Evolutionary conservation across 2,329 filamentous ascomycete genomes (phyloP).

Genomic region (Proliferodiscus dingleyae): DNA sequence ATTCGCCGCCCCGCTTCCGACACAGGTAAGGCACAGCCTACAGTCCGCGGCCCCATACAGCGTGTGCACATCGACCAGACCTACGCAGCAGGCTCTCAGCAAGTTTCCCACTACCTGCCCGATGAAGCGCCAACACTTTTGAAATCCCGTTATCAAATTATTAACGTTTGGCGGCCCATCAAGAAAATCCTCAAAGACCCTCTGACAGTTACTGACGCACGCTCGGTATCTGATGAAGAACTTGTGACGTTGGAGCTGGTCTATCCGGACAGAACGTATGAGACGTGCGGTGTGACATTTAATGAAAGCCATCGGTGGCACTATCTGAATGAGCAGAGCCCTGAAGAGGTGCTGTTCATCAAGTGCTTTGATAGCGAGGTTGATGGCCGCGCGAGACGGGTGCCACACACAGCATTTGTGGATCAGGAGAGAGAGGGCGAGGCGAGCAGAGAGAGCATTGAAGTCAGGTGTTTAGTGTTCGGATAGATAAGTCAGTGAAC

Average conservation of each 20-base stretch:
- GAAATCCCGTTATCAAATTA: constrained; percentile 46
- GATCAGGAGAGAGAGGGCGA: constrained; percentile 41
- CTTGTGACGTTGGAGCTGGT: constrained; percentile 45
- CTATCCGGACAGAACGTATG: constrained; percentile 17
- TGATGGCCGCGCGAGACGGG: constrained; percentile 47
- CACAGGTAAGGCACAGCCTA: too few relatives aligned
- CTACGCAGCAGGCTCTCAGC: constrained; percentile 38
- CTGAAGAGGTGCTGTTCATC: constrained; percentile 52
- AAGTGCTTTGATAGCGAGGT: constrained; percentile 58
- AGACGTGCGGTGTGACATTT: constrained; percentile 38
- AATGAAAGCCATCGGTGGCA: constrained; percentile 45
- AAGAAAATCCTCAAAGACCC: constrained; percentile 49
- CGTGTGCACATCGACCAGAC: constrained; percentile 56
- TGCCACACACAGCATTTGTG: constrained; percentile 53
- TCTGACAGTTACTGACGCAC: constrained; percentile 47
- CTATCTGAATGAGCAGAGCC: constrained; percentile 46
- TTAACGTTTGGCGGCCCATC: constrained; percentile 50
- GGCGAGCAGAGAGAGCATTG: constrained; percentile 49
- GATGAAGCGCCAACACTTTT: constrained; percentile 39
- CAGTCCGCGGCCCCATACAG: constrained; percentile 41
- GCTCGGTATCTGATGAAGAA: constrained; percentile 45
- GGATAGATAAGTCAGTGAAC: too few relatives aligned
- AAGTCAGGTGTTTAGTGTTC: constrained; percentile 51
- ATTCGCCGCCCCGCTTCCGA: constrained; percentile 39
- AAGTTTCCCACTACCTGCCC: constrained; percentile 42